Conservation (phyloP, 1,284 basidiomycete genomes). For the Pseudozyma thailandica region DNA sequence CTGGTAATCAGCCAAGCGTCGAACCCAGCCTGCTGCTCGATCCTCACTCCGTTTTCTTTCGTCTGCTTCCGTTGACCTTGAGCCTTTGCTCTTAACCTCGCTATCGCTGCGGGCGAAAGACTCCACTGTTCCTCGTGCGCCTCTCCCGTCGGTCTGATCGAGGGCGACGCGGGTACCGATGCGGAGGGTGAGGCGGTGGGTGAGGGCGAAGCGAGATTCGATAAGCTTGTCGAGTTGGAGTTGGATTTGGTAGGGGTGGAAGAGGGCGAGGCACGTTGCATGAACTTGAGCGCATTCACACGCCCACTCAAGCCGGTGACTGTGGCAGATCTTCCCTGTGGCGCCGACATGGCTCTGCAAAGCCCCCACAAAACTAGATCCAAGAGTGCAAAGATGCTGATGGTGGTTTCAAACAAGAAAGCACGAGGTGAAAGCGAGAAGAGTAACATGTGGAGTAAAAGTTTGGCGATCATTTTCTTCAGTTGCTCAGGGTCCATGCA, state of each 20-base stretch:
- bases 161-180: conserved; percentile 7
- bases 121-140: conserved; percentile 43
- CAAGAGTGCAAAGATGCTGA: conserved; percentile 5
- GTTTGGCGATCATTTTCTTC: neutral
- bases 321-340: conserved; percentile 41
- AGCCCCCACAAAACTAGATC: neutral
- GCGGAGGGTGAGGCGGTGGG: conserved; percentile 7
- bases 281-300: conserved; percentile 51
- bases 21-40: conserved; percentile 37
- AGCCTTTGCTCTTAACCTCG: conserved; percentile 21
- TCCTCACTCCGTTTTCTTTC: neutral
- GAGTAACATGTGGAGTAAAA: neutral
- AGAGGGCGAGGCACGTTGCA: conserved; percentile 41
- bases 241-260: conserved; percentile 2
- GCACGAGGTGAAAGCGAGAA: neutral
- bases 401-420: neutral
- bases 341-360: conserved; percentile 23
- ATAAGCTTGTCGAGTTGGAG: neutral
- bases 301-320: conserved; percentile 46
- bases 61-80: neutral
- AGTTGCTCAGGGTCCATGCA: neutral
- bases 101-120: conserved; percentile 27
- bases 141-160: neutral
- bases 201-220: conserved; percentile 2
- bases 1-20: conserved; percentile 42